These are phyloP conservation scores for Pyronema omphalodes DNA, from an alignment of 495 filamentous ascomycete genomes.

Conservation along the genomic window DNA sequence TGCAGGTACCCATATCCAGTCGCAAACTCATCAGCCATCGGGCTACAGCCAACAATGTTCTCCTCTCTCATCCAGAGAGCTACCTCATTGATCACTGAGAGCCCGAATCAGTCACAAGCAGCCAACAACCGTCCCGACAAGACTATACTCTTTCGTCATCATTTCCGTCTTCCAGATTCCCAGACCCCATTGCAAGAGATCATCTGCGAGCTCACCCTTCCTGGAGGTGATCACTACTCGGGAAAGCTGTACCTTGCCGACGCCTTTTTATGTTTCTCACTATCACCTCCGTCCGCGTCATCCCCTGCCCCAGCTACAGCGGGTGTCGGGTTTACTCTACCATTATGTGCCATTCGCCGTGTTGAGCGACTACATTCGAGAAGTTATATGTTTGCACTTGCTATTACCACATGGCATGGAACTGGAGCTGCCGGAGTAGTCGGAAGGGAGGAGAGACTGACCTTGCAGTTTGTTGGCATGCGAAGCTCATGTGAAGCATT, in stretches of 20 bases:
- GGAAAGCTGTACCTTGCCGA: conserved; percentile 89
- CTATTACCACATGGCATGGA: conserved; percentile 93
- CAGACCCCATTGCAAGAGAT: conserved; percentile 90
- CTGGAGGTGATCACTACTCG: conserved; percentile 67
- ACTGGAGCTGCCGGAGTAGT: conserved; percentile 31
- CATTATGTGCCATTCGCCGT: conserved; percentile 71
- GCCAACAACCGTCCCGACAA: conserved; percentile 67
- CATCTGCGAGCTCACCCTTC: conserved; percentile 79
- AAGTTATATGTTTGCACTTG: conserved; percentile 76
- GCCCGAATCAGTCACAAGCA: conserved; percentile 47
- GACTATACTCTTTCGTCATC: conserved; percentile 77
- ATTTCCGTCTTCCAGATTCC: conserved; percentile 83
- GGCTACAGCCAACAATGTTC: conserved; percentile 11
- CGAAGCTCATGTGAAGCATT: conserved; percentile 82
- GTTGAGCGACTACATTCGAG: conserved; percentile 86
- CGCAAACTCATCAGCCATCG: not conserved
- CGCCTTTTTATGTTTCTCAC: conserved; percentile 87
- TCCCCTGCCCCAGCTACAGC: conserved; percentile 58
- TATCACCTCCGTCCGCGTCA: conserved; percentile 66
- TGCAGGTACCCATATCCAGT: not conserved
- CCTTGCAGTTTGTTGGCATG: conserved; percentile 73
- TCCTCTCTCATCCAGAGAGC: conserved; percentile 72
- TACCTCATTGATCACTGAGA: conserved; percentile 67
- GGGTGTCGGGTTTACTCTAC: conserved; percentile 92
- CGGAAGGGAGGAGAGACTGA: conserved; percentile 55